Conservation (phyloP, 192 early-diverging fungal genomes). For the Chytriomyces sp. region DNA sequence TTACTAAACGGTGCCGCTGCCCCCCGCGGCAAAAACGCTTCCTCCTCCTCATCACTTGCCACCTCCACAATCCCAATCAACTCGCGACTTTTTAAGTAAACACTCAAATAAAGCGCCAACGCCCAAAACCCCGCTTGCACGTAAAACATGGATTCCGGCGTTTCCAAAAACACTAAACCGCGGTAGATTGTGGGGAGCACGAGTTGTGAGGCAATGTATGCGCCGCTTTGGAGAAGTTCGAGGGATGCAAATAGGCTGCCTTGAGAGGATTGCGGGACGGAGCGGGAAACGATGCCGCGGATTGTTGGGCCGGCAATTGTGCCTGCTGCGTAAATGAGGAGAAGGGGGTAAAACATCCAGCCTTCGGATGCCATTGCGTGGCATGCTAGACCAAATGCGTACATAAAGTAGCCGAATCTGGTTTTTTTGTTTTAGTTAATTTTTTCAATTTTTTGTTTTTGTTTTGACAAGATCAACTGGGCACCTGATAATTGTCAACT, state of each 20-base stretch:
- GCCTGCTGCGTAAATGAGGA: conserved; percentile 5
- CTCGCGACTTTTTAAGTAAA: not conserved
- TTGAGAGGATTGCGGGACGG: conserved; percentile 39
- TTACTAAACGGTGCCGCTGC: no score
- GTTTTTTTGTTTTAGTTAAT: not conserved
- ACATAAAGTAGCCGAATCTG: conserved; percentile 30
- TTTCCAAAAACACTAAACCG: not conserved
- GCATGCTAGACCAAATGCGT: conserved; percentile 18
- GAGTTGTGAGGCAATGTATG: conserved; percentile 4
- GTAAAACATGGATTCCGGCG: conserved; percentile 8
- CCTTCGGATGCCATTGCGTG: conserved; percentile 36
- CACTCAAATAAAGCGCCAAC: not conserved
- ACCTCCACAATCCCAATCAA: not conserved
- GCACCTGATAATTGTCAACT: conserved; percentile 18
- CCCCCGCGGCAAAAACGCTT: not conserved
- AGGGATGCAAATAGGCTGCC: conserved; percentile 30
- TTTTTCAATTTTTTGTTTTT: not conserved
- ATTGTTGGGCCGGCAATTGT: conserved; percentile 37
- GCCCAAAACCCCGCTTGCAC: conserved; percentile 4
- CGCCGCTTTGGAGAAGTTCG: conserved; percentile 17
- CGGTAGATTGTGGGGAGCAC: conserved; percentile 21
- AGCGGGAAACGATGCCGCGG: conserved; percentile 41
- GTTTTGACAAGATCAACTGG: not conserved
- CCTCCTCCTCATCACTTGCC: not conserved
- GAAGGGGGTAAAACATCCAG: conserved; percentile 42